These are phyloP conservation scores for Amanita jacksonii DNA, from an alignment of 768 basidiomycete species.

Conservation along the genomic window DNA sequence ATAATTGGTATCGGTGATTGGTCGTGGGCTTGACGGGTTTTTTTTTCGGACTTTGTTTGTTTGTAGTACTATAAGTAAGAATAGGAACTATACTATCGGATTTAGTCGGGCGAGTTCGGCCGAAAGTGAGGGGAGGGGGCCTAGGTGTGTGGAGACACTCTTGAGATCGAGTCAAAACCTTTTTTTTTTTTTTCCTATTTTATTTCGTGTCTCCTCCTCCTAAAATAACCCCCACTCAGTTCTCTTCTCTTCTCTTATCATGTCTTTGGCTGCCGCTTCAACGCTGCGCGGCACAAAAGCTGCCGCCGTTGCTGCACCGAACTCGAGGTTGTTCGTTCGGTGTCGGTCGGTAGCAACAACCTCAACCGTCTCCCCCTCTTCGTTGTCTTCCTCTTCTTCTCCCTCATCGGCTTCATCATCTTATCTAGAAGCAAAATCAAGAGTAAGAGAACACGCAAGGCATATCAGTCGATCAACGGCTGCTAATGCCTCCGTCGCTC, in stretches of 20 bases:
- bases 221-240: conserved; percentile 9
- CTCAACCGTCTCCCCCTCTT: background rate
- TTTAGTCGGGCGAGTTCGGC: background rate
- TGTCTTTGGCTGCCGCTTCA: conserved; percentile 34
- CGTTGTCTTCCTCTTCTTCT: background rate
- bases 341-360: background rate
- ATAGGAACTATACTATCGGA: too few species aligned
- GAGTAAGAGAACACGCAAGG: conserved; percentile 71
- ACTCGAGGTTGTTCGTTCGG: background rate
- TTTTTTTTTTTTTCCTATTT: too few species aligned
- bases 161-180: too few species aligned
- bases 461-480: conserved; percentile 61
- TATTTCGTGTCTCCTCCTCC: background rate
- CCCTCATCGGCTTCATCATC: background rate
- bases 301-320: conserved; percentile 22
- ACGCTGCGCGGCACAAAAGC: conserved; percentile 34
- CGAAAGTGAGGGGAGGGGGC: background rate
- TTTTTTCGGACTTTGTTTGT: too few species aligned
- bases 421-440: conserved; percentile 69
- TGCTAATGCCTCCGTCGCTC: conserved; percentile 51
- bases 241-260: conserved; percentile 13
- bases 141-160: too few species aligned
- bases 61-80: too few species aligned
- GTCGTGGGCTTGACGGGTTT: background rate
- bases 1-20: conserved; percentile 11